Conservation (phyloP, 2,329 filamentous ascomycete genomes). For the Cordyceps fumosorosea region DNA sequence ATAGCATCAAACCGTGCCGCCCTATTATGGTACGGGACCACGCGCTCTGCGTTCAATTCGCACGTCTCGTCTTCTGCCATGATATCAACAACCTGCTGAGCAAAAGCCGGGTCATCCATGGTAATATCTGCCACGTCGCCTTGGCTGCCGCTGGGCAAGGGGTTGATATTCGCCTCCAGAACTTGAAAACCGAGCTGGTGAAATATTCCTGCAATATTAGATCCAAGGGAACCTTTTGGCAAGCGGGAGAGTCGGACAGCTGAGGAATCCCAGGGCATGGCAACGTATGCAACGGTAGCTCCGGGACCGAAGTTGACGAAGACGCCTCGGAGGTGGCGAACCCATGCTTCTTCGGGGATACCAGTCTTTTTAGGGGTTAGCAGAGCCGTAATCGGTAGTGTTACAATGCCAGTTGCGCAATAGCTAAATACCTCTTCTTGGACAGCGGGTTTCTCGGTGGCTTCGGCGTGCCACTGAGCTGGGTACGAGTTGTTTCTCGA, state of each 20-base stretch:
- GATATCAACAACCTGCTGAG: not conserved
- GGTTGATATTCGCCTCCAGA: not conserved
- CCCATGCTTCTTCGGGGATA: not conserved
- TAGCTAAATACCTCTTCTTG: not conserved
- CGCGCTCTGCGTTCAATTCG: not conserved
- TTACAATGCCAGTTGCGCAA: not conserved
- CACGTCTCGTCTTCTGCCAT: not conserved
- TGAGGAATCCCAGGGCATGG: not conserved
- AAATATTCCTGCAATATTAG: not conserved
- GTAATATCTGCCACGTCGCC: not conserved
- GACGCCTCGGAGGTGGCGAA: slow-evolving; percentile 5
- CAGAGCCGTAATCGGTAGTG: not conserved
- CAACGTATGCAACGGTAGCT: not conserved
- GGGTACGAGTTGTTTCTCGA: not conserved
- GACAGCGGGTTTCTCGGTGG: not conserved
- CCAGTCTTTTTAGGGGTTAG: not conserved
- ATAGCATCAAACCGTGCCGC: not conserved
- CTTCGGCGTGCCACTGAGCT: not conserved
- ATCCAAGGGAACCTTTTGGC: not conserved
- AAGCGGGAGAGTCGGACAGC: not conserved
- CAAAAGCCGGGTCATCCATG: not conserved
- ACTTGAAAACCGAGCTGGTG: not conserved
- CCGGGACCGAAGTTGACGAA: slow-evolving; percentile 8
- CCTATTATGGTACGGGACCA: not conserved
- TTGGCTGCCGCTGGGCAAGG: not conserved